phyloP scores from a whole-genome alignment of 2,329 filamentous ascomycete genomes.

The Neocucurbitaria cava region DNA sequence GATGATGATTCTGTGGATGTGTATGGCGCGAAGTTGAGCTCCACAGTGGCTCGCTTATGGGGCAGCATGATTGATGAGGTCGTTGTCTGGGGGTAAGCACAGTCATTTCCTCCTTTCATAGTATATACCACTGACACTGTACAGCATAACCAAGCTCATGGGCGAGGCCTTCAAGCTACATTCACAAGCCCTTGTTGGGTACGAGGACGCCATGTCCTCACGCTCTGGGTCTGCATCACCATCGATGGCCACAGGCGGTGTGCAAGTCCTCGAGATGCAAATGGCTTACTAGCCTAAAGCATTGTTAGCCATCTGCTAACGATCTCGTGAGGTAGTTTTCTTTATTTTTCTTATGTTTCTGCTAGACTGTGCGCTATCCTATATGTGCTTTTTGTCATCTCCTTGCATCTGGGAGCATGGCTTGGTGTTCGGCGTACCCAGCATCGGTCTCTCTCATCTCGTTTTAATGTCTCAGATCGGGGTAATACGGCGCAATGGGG shows the following conservation, averaged over 20 bases:
- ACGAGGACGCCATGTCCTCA: slow-evolving; percentile 77
- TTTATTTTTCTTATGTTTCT: slow-evolving; percentile 27
- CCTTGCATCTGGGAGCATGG: slow-evolving; percentile 45
- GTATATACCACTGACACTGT: slow-evolving; percentile 53
- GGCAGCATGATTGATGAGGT: slow-evolving; percentile 98
- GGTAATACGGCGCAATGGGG: slow-evolving; percentile 45
- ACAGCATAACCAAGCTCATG: slow-evolving; percentile 90
- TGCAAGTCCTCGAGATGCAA: slow-evolving; percentile 53
- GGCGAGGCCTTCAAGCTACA: slow-evolving; percentile 98
- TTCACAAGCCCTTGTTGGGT: slow-evolving; percentile 91
- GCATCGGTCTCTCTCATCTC: slow-evolving; percentile 22
- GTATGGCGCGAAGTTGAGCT: slow-evolving; percentile 85
- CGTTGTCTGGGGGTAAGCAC: slow-evolving; percentile 96
- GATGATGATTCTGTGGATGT: slow-evolving; percentile 87
- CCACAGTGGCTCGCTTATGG: slow-evolving; percentile 94
- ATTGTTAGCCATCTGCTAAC: slow-evolving; percentile 3
- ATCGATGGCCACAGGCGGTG: slow-evolving; percentile 49
- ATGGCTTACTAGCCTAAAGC: slow-evolving; percentile 47
- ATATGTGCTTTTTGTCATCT: slow-evolving; percentile 30
- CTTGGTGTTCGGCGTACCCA: slow-evolving; percentile 37
- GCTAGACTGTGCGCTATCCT: slow-evolving; percentile 38
- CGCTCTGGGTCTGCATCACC: slow-evolving; percentile 53
- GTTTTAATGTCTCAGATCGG: slow-evolving; percentile 27
- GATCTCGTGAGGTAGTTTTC: slow-evolving; percentile 30
- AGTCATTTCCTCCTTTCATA: background rate